Evolutionary conservation across 768 basidiomycete genomes (phyloP).

Genomic region (Sporobolomyces roseus): DNA sequence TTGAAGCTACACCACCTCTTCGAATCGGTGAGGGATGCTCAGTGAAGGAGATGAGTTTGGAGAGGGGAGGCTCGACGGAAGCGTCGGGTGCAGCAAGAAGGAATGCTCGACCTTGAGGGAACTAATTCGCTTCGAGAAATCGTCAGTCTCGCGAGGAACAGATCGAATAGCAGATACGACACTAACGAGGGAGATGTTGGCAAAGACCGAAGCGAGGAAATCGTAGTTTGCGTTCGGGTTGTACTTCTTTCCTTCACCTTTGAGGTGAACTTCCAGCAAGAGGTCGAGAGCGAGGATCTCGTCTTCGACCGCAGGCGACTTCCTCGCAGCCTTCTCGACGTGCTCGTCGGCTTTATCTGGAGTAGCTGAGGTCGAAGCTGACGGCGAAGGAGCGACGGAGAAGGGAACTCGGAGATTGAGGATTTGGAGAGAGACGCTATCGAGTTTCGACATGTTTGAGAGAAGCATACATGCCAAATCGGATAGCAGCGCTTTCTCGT

Average conservation of each 20-base stretch:
- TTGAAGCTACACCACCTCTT: slow-evolving; percentile 77
- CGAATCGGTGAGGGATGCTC: slow-evolving; percentile 84
- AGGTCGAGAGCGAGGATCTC: slow-evolving; percentile 68
- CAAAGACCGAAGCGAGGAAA: slow-evolving; percentile 90
- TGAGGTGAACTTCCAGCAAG: slow-evolving; percentile 82
- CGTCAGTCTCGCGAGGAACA: background rate
- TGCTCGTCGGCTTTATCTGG: background rate
- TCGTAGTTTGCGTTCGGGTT: slow-evolving; percentile 65
- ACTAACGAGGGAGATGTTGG: slow-evolving; percentile 77
- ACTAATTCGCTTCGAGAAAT: slow-evolving; percentile 51
- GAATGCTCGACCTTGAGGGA: slow-evolving; percentile 69
- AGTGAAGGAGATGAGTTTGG: slow-evolving; percentile 77
- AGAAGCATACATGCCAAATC: slow-evolving; percentile 96
- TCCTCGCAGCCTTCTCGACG: background rate
- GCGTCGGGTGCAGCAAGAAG: slow-evolving; percentile 57
- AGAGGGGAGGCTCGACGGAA: slow-evolving; percentile 59
- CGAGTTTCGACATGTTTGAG: slow-evolving; percentile 82
- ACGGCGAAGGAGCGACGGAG: slow-evolving; percentile 44
- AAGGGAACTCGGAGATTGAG: slow-evolving; percentile 65
- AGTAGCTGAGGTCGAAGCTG: background rate
- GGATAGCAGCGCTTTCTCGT: slow-evolving; percentile 82
- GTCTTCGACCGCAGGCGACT: slow-evolving; percentile 41
- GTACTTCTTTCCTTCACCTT: slow-evolving; percentile 62
- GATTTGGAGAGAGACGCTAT: slow-evolving; percentile 62
- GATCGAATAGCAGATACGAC: background rate